These are phyloP conservation scores for Fusarium continuum DNA, from an alignment of 2,329 filamentous ascomycete genomes.

Conservation along the genomic window DNA sequence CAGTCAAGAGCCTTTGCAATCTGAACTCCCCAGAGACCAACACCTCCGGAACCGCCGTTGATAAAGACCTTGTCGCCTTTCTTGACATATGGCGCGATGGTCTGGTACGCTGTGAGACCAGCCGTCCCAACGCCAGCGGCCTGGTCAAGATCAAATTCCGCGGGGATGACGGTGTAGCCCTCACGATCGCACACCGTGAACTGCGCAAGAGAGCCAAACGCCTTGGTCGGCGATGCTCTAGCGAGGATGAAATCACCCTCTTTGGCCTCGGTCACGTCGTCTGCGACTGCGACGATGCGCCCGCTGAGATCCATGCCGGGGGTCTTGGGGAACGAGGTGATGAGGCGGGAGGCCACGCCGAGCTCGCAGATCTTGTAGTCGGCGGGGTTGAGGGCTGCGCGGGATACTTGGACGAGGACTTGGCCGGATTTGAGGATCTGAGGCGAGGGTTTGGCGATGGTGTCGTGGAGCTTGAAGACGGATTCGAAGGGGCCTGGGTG, in stretches of 20 bases:
- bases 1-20: slow-evolving; percentile 70
- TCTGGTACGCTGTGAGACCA: slow-evolving; percentile 59
- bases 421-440: slow-evolving; percentile 42
- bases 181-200: slow-evolving; percentile 50
- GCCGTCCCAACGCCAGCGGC: slow-evolving; percentile 57
- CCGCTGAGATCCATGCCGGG: slow-evolving; percentile 63
- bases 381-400: slow-evolving; percentile 57
- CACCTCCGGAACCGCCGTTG: slow-evolving; percentile 72
- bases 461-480: slow-evolving; percentile 35
- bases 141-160: slow-evolving; percentile 51
- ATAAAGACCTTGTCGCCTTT: slow-evolving; percentile 68
- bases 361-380: slow-evolving; percentile 60
- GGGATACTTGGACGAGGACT: slow-evolving; percentile 55
- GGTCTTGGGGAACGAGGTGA: slow-evolving; percentile 51
- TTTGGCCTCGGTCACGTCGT: slow-evolving; percentile 44
- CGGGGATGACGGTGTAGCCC: slow-evolving; percentile 51
- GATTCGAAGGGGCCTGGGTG: slow-evolving; percentile 40
- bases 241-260: slow-evolving; percentile 58
- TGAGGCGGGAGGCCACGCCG: slow-evolving; percentile 48
- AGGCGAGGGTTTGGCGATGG: slow-evolving; percentile 28
- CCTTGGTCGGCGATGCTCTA: slow-evolving; percentile 40
- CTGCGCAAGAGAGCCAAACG: slow-evolving; percentile 55
- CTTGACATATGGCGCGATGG: slow-evolving; percentile 57
- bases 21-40: slow-evolving; percentile 69
- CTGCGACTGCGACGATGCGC: slow-evolving; percentile 51